Evolutionary conservation across 345 rosid genomes (phyloP).

Genomic region (Bruguiera gymnorhiza): DNA sequence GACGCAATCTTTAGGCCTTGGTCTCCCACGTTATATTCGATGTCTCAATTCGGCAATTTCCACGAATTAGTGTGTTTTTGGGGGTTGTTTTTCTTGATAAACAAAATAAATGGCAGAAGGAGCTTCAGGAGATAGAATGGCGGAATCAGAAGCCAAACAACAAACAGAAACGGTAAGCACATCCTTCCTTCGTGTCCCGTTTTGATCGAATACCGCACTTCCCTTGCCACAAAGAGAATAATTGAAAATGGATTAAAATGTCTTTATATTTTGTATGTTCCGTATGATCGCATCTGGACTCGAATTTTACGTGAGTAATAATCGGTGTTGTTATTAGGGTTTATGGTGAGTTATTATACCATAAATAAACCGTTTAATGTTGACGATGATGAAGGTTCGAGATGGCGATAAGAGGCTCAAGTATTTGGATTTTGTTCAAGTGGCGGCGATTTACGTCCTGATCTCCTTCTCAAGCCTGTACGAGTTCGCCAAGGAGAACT

Average conservation of each 20-base stretch:
- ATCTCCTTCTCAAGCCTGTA: conserved; percentile 47
- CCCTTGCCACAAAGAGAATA: not conserved
- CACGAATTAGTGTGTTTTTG: not conserved
- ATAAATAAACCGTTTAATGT: too few relatives aligned
- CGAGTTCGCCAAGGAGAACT: conserved; percentile 65
- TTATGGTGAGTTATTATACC: too few relatives aligned
- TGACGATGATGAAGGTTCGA: conserved; percentile 15
- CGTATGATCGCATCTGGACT: not conserved
- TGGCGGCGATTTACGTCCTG: conserved; percentile 38
- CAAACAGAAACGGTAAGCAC: conserved; percentile 19
- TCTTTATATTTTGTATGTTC: not conserved
- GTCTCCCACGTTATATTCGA: conserved; percentile 9
- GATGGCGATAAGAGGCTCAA: conserved; percentile 41
- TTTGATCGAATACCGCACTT: not conserved
- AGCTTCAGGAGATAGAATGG: conserved; percentile 10
- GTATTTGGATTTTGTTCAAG: conserved; percentile 60
- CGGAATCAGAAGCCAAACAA: conserved; percentile 28
- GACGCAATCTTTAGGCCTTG: not conserved
- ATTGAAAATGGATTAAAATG: too few relatives aligned
- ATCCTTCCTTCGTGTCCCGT: not conserved
- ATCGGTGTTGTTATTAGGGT: too few relatives aligned
- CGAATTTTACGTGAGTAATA: too few relatives aligned
- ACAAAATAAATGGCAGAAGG: too few relatives aligned
- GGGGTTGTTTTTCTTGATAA: too few relatives aligned
- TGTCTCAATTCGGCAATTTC: conserved; percentile 1